These are phyloP conservation scores for Syzygium aromaticum DNA, from an alignment of 345 rosid species.

Conservation along the genomic window DNA sequence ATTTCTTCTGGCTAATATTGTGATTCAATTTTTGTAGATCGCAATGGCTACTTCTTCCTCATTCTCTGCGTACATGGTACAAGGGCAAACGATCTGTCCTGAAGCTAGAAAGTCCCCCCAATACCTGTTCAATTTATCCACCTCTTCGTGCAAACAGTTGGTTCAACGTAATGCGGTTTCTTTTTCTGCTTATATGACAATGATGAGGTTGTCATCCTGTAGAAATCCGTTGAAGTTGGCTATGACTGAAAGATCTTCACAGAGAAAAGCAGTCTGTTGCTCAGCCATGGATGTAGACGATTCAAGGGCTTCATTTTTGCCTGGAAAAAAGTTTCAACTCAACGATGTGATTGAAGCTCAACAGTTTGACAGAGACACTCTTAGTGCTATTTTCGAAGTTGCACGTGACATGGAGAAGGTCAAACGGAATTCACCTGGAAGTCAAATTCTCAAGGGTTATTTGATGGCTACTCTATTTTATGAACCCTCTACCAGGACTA, in stretches of 20 bases:
- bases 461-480: constrained; percentile 93
- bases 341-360: constrained; percentile 88
- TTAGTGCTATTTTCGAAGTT: constrained; percentile 68
- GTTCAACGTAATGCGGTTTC: constrained; percentile 9
- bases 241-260: not conserved
- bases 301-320: not conserved
- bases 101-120: not conserved
- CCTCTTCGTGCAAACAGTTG: not conserved
- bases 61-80: not conserved
- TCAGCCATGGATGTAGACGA: constrained; percentile 26
- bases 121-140: not conserved
- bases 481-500: constrained; percentile 94
- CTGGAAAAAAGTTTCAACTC: constrained; percentile 63
- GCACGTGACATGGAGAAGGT: constrained; percentile 82
- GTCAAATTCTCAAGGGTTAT: constrained; percentile 77
- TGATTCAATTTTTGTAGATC: not conserved
- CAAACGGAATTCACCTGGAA: constrained; percentile 60
- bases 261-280: constrained; percentile 21
- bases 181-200: constrained; percentile 5
- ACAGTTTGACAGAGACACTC: constrained; percentile 78
- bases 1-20: not conserved
- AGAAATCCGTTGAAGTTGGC: constrained; percentile 13
- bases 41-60: constrained; percentile 7
- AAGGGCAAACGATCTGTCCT: not conserved
- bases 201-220: constrained; percentile 10